phyloP scores from a whole-genome alignment of 2,329 filamentous ascomycete species.

The Aureobasidium sp. region DNA sequence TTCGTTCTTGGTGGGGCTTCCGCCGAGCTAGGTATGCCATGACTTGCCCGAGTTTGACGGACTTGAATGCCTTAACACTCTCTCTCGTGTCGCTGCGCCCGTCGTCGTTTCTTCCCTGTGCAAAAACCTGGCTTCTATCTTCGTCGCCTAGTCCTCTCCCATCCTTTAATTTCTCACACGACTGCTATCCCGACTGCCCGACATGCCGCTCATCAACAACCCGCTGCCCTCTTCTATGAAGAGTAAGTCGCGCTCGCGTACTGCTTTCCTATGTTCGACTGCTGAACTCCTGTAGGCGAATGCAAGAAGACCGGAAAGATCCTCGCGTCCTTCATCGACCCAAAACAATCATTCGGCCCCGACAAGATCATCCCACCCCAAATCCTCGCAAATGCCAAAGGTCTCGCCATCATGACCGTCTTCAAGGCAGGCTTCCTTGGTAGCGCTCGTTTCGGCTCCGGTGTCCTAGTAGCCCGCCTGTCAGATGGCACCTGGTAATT shows the following conservation, averaged over 20 bases:
- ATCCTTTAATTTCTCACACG: neutral
- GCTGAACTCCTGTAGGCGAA: slow-evolving; percentile 57
- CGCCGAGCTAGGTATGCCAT: slow-evolving; percentile 2
- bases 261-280: neutral
- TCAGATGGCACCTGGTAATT: slow-evolving; percentile 61
- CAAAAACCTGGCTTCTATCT: neutral
- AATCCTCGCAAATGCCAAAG: slow-evolving; percentile 86
- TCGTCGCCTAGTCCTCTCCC: neutral
- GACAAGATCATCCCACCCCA: slow-evolving; percentile 94
- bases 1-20: neutral
- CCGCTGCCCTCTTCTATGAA: slow-evolving; percentile 46
- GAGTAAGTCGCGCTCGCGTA: slow-evolving; percentile 33
- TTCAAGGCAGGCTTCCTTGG: slow-evolving; percentile 82
- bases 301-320: slow-evolving; percentile 97
- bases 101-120: neutral
- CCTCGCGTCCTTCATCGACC: slow-evolving; percentile 87
- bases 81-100: neutral
- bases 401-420: slow-evolving; percentile 77
- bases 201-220: slow-evolving; percentile 45
- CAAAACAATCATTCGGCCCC: slow-evolving; percentile 83
- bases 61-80: neutral
- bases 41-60: neutral
- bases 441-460: slow-evolving; percentile 72
- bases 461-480: slow-evolving; percentile 71
- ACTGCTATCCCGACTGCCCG: slow-evolving; percentile 12